phyloP scores from a whole-genome alignment of 495 filamentous ascomycete species.

The Penicillium riverlandense region DNA sequence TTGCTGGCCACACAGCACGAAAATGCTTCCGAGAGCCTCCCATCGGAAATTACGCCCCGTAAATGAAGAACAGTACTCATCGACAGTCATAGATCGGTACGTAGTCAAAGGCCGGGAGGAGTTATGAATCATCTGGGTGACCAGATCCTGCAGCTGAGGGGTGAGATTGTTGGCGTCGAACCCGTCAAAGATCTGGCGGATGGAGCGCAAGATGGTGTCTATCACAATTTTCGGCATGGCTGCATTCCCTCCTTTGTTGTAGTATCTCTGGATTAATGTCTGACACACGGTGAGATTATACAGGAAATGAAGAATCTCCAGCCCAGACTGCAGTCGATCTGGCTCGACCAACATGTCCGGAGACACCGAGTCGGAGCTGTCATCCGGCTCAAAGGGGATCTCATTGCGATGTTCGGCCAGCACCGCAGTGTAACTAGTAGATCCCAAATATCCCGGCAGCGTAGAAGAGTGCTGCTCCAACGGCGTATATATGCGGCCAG shows the following conservation, averaged over 20 bases:
- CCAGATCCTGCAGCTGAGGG: conserved; percentile 20
- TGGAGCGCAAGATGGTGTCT: conserved; percentile 20
- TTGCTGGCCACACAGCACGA: conserved; percentile 40
- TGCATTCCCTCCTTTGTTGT: conserved; percentile 11
- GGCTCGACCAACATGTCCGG: conserved; percentile 19
- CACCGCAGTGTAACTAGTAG: conserved; percentile 44
- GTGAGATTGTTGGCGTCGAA: conserved; percentile 19
- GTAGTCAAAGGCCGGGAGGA: conserved; percentile 21
- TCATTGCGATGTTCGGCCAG: conserved; percentile 32
- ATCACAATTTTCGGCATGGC: conserved; percentile 18
- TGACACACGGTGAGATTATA: conserved; percentile 23
- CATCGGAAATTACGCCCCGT: conserved; percentile 49
- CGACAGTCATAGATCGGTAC: conserved; percentile 22
- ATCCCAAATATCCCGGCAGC: conserved; percentile 40
- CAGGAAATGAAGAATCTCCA: conserved; percentile 36
- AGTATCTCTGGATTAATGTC: conserved; percentile 20
- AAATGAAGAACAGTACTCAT: conserved; percentile 34
- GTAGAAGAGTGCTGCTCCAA: conserved; percentile 18
- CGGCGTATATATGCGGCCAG: conserved; percentile 13
- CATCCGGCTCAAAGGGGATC: conserved; percentile 30
- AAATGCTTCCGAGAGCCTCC: conserved; percentile 50
- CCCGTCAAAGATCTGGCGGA: conserved; percentile 16
- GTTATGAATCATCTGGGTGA: conserved; percentile 25
- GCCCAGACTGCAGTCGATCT: conserved; percentile 29
- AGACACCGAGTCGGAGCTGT: conserved; percentile 16